These are phyloP conservation scores for Tylopilus subfusipes DNA, from an alignment of 768 basidiomycete genomes.

Conservation along the genomic window DNA sequence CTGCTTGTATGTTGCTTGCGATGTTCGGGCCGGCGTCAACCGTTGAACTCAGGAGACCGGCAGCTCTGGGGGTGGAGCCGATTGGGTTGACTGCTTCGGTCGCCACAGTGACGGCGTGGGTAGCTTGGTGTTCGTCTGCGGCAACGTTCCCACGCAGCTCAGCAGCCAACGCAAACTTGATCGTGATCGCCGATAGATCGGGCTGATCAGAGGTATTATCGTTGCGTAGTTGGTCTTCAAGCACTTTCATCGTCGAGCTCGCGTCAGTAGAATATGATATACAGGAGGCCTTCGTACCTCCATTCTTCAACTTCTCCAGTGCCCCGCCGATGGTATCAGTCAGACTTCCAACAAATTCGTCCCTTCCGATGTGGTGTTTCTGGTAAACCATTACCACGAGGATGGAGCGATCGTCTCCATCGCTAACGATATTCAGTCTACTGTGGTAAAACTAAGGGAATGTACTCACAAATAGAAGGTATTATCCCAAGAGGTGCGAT, in stretches of 20 bases:
- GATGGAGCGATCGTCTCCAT: neutral
- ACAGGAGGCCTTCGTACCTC: neutral
- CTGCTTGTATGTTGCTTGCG: neutral
- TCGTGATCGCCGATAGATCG: neutral
- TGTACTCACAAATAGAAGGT: neutral
- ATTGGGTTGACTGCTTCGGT: neutral
- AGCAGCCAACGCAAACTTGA: neutral
- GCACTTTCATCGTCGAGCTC: neutral
- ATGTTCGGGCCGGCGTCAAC: neutral
- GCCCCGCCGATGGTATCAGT: neutral
- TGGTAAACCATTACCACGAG: neutral
- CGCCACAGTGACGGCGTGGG: neutral
- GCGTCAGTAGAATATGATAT: neutral
- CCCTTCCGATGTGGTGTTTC: neutral
- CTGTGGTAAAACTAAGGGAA: neutral
- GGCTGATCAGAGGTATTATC: neutral
- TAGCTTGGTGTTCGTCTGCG: neutral
- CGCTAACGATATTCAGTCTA: neutral
- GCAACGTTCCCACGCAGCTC: neutral
- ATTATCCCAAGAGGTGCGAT: neutral
- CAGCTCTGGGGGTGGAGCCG: neutral
- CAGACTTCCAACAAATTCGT: neutral
- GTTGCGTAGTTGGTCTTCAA: neutral
- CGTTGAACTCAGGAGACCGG: neutral
- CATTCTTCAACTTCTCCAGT: neutral